These are phyloP conservation scores for Kwoniella shandongensis DNA, from an alignment of 768 basidiomycete species.

Conservation along the genomic window DNA sequence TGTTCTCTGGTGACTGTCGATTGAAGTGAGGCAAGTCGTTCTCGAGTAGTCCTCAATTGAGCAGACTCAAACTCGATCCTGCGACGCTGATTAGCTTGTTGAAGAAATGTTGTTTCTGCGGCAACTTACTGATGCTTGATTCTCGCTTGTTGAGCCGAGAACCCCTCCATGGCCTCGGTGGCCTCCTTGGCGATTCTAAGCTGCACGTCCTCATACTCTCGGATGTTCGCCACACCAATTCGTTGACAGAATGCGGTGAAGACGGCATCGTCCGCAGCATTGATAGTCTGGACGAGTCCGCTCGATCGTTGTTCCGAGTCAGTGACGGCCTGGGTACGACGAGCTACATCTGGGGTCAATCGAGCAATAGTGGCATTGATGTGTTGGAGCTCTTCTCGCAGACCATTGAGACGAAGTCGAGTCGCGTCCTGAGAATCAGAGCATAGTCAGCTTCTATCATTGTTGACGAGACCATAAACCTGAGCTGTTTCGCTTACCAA, in stretches of 20 bases:
- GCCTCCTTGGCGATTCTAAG: slow-evolving; percentile 84
- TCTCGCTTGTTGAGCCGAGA: slow-evolving; percentile 80
- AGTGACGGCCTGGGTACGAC: slow-evolving; percentile 59
- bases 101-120: background rate
- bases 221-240: slow-evolving; percentile 76
- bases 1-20: slow-evolving; percentile 65
- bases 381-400: slow-evolving; percentile 81
- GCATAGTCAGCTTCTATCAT: no score
- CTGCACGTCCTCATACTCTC: slow-evolving; percentile 91
- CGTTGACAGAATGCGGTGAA: slow-evolving; percentile 74
- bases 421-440: slow-evolving; percentile 63
- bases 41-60: slow-evolving; percentile 65
- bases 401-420: slow-evolving; percentile 70
- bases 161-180: slow-evolving; percentile 76
- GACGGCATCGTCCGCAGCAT: slow-evolving; percentile 75
- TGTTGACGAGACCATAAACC: no score
- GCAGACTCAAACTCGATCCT: slow-evolving; percentile 81
- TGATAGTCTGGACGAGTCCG: slow-evolving; percentile 62
- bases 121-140: slow-evolving; percentile 73
- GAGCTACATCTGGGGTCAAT: slow-evolving; percentile 34
- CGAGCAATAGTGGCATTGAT: slow-evolving; percentile 53
- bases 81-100: background rate
- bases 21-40: slow-evolving; percentile 61
- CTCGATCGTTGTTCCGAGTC: slow-evolving; percentile 62
- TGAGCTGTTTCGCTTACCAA: slow-evolving; percentile 66